phyloP scores from a whole-genome alignment of 1,284 basidiomycete species.

The Limonomyces culmigenus region DNA sequence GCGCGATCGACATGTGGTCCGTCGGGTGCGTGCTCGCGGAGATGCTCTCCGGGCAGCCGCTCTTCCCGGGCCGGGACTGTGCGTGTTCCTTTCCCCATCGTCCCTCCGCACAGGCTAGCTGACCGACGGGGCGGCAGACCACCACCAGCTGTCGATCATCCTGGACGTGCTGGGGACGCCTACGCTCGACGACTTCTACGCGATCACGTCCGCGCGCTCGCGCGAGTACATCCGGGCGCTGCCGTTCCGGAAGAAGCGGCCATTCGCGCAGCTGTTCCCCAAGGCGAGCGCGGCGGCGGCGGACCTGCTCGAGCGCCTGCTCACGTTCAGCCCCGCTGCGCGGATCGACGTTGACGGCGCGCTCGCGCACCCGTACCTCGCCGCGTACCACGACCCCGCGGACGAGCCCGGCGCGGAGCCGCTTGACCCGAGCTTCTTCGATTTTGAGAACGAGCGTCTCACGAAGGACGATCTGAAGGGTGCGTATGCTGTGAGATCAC shows the following conservation, averaged over 20 bases:
- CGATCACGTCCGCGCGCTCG: conserved; percentile 73
- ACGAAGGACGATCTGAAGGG: conserved; percentile 58
- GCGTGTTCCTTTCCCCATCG: conserved; percentile 20
- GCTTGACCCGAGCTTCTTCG: conserved; percentile 76
- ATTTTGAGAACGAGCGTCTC: conserved; percentile 65
- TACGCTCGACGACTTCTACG: conserved; percentile 83
- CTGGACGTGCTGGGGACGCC: conserved; percentile 85
- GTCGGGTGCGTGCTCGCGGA: conserved; percentile 90
- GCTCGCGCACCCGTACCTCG: conserved; percentile 80
- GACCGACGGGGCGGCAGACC: conserved; percentile 37
- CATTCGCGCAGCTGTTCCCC: conserved; percentile 62
- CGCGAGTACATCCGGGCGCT: conserved; percentile 88
- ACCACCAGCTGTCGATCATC: conserved; percentile 79
- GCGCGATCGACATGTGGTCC: conserved; percentile 87
- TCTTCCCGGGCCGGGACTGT: conserved; percentile 84
- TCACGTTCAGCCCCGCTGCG: conserved; percentile 86
- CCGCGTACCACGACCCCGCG: conserved; percentile 73
- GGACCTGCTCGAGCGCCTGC: conserved; percentile 77
- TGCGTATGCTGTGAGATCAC: conserved; percentile 15
- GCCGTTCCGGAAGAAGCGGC: conserved; percentile 78
- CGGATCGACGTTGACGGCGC: conserved; percentile 86
- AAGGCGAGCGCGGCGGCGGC: conserved; percentile 77
- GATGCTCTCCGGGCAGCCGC: conserved; percentile 80
- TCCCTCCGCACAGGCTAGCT: conserved; percentile 18
- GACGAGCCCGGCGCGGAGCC: conserved; percentile 76